Percentiles rank a stretch among this genome's conserved stretches.
Conservation (phyloP, 2,329 filamentous ascomycete genomes). For the Pseudogymnoascus sp. region DNA sequence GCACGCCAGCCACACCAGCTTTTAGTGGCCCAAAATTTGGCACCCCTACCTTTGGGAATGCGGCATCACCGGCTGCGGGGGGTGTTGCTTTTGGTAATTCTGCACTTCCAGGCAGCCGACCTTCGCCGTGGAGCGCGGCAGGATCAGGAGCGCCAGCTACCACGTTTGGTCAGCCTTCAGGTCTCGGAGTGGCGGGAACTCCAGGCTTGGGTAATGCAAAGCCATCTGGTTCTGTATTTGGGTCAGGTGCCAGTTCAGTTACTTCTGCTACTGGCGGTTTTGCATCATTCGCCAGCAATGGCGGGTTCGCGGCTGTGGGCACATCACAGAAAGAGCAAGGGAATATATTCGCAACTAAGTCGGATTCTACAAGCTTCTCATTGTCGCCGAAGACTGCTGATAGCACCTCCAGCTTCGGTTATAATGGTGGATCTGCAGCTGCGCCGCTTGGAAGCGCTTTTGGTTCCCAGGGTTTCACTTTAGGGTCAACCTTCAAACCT, state of each 20-base stretch:
- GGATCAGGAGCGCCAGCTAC: constrained; percentile 25
- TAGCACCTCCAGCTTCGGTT: constrained; percentile 18
- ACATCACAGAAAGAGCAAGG: constrained; percentile 28
- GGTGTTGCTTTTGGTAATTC: constrained; percentile 24
- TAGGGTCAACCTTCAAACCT: constrained; percentile 31
- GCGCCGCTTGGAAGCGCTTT: constrained; percentile 23
- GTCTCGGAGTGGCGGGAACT: constrained; percentile 33
- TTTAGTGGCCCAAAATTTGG: constrained; percentile 27
- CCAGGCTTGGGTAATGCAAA: constrained; percentile 31
- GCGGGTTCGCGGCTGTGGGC: constrained; percentile 42
- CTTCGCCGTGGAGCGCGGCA: constrained; percentile 46
- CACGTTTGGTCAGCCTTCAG: constrained; percentile 49
- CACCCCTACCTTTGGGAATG: constrained; percentile 44
- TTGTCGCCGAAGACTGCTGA: constrained; percentile 29
- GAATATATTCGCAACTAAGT: constrained; percentile 24
- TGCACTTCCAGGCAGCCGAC: constrained; percentile 37
- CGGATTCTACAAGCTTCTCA: background rate
- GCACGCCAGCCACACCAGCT: constrained; percentile 25
- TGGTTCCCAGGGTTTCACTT: constrained; percentile 25
- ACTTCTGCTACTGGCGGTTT: constrained; percentile 40
- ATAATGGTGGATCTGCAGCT: constrained; percentile 9
- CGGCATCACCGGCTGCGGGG: constrained; percentile 24
- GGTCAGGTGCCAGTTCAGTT: constrained; percentile 24
- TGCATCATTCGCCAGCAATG: constrained; percentile 45
- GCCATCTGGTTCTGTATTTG: constrained; percentile 31